Evolutionary conservation across 805 yeast genomes (phyloP).

Genomic region (Candida quercuum): DNA sequence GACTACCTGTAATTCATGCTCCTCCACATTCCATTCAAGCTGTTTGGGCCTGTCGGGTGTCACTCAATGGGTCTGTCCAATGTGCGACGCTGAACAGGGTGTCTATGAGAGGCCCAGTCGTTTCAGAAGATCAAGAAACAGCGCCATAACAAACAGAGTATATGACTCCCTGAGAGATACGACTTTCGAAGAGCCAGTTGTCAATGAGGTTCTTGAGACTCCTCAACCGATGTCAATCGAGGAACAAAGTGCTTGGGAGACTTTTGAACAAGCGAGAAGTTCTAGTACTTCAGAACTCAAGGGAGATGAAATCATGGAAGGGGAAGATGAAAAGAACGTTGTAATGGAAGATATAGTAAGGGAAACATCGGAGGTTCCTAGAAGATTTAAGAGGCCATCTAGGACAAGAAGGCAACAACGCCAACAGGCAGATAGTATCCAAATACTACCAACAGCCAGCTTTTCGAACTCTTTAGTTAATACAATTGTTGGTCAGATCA

Average conservation of each 20-base stretch:
- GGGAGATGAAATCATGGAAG: neutral
- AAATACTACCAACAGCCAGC: neutral
- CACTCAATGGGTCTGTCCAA: conserved; percentile 43
- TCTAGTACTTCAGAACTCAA: conserved; percentile 2
- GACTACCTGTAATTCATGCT: conserved; percentile 28
- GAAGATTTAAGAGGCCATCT: conserved; percentile 19
- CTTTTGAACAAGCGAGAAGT: conserved; percentile 16
- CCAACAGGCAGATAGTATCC: neutral
- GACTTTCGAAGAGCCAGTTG: neutral
- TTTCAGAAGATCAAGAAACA: conserved; percentile 22
- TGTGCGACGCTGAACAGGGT: conserved; percentile 40
- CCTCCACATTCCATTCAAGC: conserved; percentile 33
- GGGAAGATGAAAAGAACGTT: neutral
- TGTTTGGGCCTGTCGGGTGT: conserved; percentile 32
- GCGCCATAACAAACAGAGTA: conserved; percentile 24
- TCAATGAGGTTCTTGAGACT: conserved; percentile 10
- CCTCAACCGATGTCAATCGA: conserved; percentile 12
- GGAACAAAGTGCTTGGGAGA: conserved; percentile 20
- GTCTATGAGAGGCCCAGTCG: conserved; percentile 12
- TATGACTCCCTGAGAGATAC: conserved; percentile 12
- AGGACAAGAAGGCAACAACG: conserved; percentile 6
- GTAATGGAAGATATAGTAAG: too few relatives aligned
- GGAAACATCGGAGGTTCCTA: neutral
- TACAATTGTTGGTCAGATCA: conserved; percentile 16
- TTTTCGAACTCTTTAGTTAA: conserved; percentile 10